Base-by-base conservation (phyloP, 2,329 filamentous ascomycete genomes). In the Rutstroemia sydowiana region DNA sequence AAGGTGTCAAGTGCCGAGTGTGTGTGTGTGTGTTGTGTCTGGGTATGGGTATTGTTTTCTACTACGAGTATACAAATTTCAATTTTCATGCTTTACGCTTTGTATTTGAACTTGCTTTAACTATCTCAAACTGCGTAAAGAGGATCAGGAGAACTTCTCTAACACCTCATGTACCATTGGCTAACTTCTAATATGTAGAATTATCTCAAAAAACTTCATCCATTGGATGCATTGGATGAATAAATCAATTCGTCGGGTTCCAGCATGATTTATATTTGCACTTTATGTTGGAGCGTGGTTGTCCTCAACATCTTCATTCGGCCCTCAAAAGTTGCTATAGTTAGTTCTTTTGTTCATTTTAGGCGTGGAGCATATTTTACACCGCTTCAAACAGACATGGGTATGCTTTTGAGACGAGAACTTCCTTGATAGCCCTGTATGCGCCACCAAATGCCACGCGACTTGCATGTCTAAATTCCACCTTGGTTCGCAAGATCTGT, bases 321-420 rank as follows among this genome's bases (percentile, higher is more conserved):
- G 20, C 37, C 18, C n/a, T 36, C 20, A 13, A 18, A 37, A 36
- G 13, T 34, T 36, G n/a, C 48, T 50, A 50, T 50, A 53, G 52
- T 51, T 47, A 51, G 53, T 46, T 40, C 51, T 51, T 44, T 57
- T 46, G 55, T 58, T 53, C 56, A 47, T 58, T 57, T 60, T 45
- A 31, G 39, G 48, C 43, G 31, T 45, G 32, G 31, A 59, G 55
- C 53, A 59, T 40, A 28, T 7, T 54, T 54, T 54, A 63, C 63
- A 65, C 63, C 63, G 62, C 63, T 63, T n/a, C 62, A 62, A 64
- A 65, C 63, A 59, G 52, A 39, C 57, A 59, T 48, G 58, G 57
- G 57, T 51, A 30, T 28, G 18, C 14, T 36, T 30, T 45, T 45
- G 40, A 30, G 48, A 51, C 34, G 45, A 31, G 20, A 36, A 30